Evolutionary conservation across 306 rosid species (phyloP).

Genomic region (Delonix regia): DNA sequence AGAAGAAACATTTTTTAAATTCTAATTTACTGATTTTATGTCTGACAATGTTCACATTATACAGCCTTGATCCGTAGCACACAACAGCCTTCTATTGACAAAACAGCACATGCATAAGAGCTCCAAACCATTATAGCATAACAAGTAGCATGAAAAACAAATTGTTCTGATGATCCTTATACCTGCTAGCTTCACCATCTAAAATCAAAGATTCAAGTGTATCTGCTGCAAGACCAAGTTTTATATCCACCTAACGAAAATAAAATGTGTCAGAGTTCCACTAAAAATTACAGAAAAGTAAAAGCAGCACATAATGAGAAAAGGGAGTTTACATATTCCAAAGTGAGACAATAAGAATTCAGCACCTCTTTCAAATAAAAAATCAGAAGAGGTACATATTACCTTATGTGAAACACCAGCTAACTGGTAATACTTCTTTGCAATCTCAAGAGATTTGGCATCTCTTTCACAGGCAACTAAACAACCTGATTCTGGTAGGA

Average conservation of each 20-base stretch:
- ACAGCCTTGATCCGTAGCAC: not conserved
- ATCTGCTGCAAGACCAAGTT: constrained; percentile 81
- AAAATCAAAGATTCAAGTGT: constrained; percentile 66
- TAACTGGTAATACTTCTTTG: constrained; percentile 70
- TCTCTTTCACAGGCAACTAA: constrained; percentile 94
- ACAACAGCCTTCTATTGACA: constrained; percentile 6
- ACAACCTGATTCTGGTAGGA: constrained; percentile 87
- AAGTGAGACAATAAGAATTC: constrained; percentile 16
- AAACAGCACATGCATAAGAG: constrained; percentile 14
- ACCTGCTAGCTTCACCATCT: constrained; percentile 87
- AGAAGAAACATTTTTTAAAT: constrained; percentile 29
- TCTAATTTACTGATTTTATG: constrained; percentile 25
- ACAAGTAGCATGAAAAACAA: constrained; percentile 2
- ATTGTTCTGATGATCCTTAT: constrained; percentile 33
- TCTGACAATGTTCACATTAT: constrained; percentile 30
- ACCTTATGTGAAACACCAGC: constrained; percentile 95
- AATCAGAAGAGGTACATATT: constrained; percentile 34
- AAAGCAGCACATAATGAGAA: constrained; percentile 13
- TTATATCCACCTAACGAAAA: constrained; percentile 63
- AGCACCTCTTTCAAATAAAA: not conserved
- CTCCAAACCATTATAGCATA: not conserved
- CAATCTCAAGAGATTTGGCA: constrained; percentile 76
- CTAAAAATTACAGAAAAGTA: constrained; percentile 7
- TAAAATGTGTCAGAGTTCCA: not conserved
- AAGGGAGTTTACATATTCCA: not conserved